A percentile compares a stretch with the other conserved stretches of the same genome.
phyloP scores from a whole-genome alignment of 2,329 filamentous ascomycete genomes.

The Arthrobotrys megalospora region DNA sequence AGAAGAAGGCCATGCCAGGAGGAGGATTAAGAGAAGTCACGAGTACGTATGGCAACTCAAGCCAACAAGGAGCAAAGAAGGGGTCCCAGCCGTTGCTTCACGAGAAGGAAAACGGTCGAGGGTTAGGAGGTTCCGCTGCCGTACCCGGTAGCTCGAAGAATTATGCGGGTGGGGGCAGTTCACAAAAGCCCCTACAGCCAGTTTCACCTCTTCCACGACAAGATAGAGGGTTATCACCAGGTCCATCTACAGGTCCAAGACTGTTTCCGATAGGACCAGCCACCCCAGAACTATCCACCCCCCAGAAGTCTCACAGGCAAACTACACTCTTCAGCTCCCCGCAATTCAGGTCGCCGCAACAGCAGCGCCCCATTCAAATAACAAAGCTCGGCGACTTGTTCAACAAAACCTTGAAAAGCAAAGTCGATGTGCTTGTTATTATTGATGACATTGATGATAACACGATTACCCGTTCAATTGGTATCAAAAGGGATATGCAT shows the following conservation, averaged over 20 bases:
- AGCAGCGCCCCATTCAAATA: constrained; percentile 47
- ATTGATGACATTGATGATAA: constrained; percentile 33
- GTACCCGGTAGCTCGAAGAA: background rate
- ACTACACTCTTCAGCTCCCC: constrained; percentile 53
- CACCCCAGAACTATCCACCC: constrained; percentile 13
- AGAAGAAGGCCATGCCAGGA: constrained; percentile 11
- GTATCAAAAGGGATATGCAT: constrained; percentile 60
- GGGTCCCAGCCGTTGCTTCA: constrained; percentile 15
- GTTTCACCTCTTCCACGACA: constrained; percentile 17
- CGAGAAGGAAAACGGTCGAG: constrained; percentile 26
- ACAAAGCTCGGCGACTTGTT: constrained; percentile 51
- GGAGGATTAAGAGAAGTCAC: constrained; percentile 19
- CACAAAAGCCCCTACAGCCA: background rate
- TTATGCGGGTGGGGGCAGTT: background rate
- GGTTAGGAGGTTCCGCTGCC: background rate
- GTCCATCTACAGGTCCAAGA: constrained; percentile 1
- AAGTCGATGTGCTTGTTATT: constrained; percentile 32
- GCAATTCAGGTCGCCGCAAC: constrained; percentile 31
- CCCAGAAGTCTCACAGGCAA: constrained; percentile 38
- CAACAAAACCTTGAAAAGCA: constrained; percentile 46
- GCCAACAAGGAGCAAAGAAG: background rate
- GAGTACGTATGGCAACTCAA: background rate
- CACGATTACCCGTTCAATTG: constrained; percentile 56
- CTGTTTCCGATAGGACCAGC: background rate
- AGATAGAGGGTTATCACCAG: constrained; percentile 40